These are phyloP conservation scores for Penicillium malachiteum DNA, from an alignment of 495 filamentous ascomycete species.

Conservation along the genomic window DNA sequence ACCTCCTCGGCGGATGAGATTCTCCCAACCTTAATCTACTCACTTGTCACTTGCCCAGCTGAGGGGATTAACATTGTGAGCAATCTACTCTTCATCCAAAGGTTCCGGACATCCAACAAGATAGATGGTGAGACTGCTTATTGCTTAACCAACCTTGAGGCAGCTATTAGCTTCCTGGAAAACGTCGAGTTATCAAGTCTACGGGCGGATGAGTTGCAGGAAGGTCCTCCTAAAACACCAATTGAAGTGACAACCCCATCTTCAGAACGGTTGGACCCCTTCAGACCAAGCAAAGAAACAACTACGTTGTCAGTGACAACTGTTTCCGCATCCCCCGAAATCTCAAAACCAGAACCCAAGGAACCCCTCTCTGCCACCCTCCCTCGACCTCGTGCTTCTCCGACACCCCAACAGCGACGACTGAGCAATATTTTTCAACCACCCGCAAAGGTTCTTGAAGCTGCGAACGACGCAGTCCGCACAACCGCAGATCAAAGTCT, in stretches of 20 bases:
- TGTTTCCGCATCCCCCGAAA: slow-evolving; percentile 35
- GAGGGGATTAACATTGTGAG: slow-evolving; percentile 87
- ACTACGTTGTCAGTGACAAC: slow-evolving; percentile 35
- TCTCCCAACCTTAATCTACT: slow-evolving; percentile 92
- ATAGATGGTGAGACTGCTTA: slow-evolving; percentile 93
- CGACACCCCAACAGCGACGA: slow-evolving; percentile 57
- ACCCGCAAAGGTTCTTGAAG: slow-evolving; percentile 73
- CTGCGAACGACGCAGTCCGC: slow-evolving; percentile 78
- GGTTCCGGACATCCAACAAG: slow-evolving; percentile 83
- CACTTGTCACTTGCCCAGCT: slow-evolving; percentile 84
- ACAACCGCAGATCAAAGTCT: slow-evolving; percentile 85
- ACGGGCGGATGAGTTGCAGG: slow-evolving; percentile 71
- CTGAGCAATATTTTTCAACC: slow-evolving; percentile 83
- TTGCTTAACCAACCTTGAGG: slow-evolving; percentile 94
- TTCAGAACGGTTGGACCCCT: slow-evolving; percentile 33
- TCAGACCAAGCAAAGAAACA: slow-evolving; percentile 27
- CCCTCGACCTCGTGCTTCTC: slow-evolving; percentile 39
- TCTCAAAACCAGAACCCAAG: slow-evolving; percentile 33
- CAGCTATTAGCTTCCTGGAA: slow-evolving; percentile 92
- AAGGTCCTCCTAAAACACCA: slow-evolving; percentile 59
- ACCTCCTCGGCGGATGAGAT: slow-evolving; percentile 97
- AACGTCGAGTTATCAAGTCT: slow-evolving; percentile 93
- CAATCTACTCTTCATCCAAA: slow-evolving; percentile 89
- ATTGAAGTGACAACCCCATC: slow-evolving; percentile 54
- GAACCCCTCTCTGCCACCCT: slow-evolving; percentile 39